Evolutionary conservation across 129 eudicot species (phyloP).

Genomic region (Pseudognaphalium luteoalbum): DNA sequence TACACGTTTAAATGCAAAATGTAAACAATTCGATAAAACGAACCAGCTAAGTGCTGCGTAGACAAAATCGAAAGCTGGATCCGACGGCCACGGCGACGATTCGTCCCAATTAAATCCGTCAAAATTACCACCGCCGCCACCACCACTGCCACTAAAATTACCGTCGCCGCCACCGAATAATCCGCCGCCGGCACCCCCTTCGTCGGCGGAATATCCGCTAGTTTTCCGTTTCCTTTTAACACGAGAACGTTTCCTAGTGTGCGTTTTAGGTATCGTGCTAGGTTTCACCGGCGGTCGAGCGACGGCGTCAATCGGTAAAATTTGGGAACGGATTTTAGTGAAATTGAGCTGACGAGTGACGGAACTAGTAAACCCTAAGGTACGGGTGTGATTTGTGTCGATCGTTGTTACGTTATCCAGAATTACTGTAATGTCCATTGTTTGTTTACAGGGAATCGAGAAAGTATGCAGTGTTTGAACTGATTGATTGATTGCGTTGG

Average conservation of each 20-base stretch:
- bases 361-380: conserved; percentile 20
- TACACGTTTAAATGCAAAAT: conserved; percentile 41
- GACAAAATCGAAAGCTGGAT: conserved; percentile 49
- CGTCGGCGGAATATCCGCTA: conserved; percentile 18
- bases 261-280: conserved; percentile 27
- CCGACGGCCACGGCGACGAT: conserved; percentile 33
- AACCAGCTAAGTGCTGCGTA: conserved; percentile 44
- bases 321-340: conserved; percentile 25
- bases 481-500: neutral
- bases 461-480: neutral
- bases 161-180: conserved; percentile 35
- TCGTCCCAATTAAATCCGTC: conserved; percentile 38
- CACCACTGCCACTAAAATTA: conserved; percentile 19
- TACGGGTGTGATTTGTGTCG: conserved; percentile 17
- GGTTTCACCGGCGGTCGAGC: conserved; percentile 44
- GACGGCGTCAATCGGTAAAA: conserved; percentile 37
- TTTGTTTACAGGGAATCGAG: neutral
- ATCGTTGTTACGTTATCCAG: conserved; percentile 28
- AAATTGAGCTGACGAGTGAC: conserved; percentile 28
- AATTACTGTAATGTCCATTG: conserved; percentile 37
- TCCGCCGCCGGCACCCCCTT: conserved; percentile 25
- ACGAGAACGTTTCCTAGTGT: conserved; percentile 30
- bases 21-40: conserved; percentile 43
- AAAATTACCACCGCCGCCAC: conserved; percentile 27
- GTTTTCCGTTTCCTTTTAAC: conserved; percentile 22